phyloP scores from a whole-genome alignment of 768 basidiomycete genomes.

The Arthromyces matolae region DNA sequence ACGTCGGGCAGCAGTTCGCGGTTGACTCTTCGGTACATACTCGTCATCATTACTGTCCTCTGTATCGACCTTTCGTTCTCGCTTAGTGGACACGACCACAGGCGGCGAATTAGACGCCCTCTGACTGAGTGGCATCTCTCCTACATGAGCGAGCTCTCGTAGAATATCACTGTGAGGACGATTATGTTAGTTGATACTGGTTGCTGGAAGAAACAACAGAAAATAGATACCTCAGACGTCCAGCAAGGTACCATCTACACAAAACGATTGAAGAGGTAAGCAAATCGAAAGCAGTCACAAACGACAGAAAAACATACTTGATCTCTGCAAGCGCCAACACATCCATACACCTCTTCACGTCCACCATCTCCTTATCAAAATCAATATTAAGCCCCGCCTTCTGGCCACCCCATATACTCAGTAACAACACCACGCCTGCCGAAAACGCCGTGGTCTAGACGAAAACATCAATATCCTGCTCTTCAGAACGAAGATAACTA shows the following conservation, averaged over 20 bases:
- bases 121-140: slow-evolving; percentile 62
- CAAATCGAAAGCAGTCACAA: no score
- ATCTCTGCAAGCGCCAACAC: slow-evolving; percentile 40
- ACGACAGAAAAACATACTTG: slow-evolving; percentile 17
- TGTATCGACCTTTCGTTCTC: slow-evolving; percentile 53
- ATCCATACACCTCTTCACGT: slow-evolving; percentile 62
- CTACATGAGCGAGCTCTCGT: slow-evolving; percentile 65
- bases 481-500: no score
- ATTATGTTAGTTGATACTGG: slow-evolving; percentile 23
- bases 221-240: slow-evolving; percentile 38
- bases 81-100: slow-evolving; percentile 48
- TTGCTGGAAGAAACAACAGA: no score
- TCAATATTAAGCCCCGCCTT: slow-evolving; percentile 46
- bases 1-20: not conserved
- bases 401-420: slow-evolving; percentile 68
- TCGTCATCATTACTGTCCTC: slow-evolving; percentile 23
- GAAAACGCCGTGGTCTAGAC: slow-evolving; percentile 39
- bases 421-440: slow-evolving; percentile 53
- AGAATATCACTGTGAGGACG: slow-evolving; percentile 54
- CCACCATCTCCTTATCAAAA: slow-evolving; percentile 50
- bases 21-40: not conserved
- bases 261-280: not conserved
- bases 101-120: slow-evolving; percentile 34
- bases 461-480: not conserved
- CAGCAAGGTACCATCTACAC: slow-evolving; percentile 38